phyloP scores from a whole-genome alignment of 1,284 basidiomycete species.

The Malassezia nana region DNA sequence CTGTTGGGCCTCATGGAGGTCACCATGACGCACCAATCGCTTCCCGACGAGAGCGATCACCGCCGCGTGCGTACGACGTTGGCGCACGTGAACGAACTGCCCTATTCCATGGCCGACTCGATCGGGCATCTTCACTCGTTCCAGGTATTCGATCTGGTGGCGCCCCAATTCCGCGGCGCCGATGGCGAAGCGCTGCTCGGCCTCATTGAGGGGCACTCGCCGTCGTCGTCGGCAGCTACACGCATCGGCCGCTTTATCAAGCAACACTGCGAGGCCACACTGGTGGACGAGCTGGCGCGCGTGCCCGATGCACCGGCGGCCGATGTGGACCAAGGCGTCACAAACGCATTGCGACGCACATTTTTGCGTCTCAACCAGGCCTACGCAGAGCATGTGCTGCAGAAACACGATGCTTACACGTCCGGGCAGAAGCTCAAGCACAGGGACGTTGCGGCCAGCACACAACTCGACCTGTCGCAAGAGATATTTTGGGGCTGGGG shows the following conservation, averaged over 20 bases:
- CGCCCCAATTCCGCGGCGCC: constrained; percentile 70
- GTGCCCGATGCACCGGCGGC: background rate
- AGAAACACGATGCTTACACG: constrained; percentile 25
- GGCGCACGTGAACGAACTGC: constrained; percentile 83
- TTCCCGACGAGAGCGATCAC: constrained; percentile 74
- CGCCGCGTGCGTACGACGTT: constrained; percentile 83
- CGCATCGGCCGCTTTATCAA: constrained; percentile 53
- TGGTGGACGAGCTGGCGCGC: constrained; percentile 34
- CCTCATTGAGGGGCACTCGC: constrained; percentile 66
- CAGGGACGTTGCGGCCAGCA: background rate
- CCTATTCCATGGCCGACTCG: constrained; percentile 94
- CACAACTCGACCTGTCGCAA: constrained; percentile 3
- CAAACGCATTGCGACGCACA: constrained; percentile 34
- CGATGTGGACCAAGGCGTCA: constrained; percentile 19
- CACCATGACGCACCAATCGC: constrained; percentile 58
- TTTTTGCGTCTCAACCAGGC: constrained; percentile 43
- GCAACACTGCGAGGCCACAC: constrained; percentile 29
- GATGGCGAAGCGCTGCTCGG: constrained; percentile 84
- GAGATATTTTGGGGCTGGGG: constrained; percentile 20
- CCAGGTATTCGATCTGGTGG: constrained; percentile 83
- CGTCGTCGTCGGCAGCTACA: constrained; percentile 51
- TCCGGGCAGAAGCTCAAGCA: constrained; percentile 11
- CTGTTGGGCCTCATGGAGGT: constrained; percentile 96
- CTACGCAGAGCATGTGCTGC: constrained; percentile 40
- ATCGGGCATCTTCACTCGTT: constrained; percentile 58